phyloP scores from a whole-genome alignment of 176 grass and related monocot species.

The Lolium multiflorum region DNA sequence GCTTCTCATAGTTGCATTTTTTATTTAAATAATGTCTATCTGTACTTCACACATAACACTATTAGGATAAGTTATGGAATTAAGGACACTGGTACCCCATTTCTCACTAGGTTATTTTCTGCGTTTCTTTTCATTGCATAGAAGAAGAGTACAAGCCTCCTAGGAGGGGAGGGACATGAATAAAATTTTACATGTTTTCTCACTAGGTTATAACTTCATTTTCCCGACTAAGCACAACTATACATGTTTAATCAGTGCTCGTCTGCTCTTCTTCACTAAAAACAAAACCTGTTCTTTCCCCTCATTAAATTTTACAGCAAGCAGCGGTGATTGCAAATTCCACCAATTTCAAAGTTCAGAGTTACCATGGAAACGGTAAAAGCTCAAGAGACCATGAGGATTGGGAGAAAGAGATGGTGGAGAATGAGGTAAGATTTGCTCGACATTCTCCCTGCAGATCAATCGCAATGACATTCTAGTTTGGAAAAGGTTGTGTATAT shows the following conservation, averaged over 20 bases:
- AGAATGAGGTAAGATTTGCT: conserved; percentile 62
- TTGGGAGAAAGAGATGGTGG: conserved; percentile 72
- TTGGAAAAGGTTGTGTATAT: conserved; percentile 27
- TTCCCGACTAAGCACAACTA: conserved; percentile 4
- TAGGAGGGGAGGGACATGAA: too few species aligned
- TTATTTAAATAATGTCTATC: background rate
- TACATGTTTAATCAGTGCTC: conserved; percentile 33
- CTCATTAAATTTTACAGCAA: conserved; percentile 71
- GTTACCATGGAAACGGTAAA: conserved; percentile 62
- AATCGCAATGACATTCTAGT: conserved; percentile 7
- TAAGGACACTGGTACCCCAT: background rate
- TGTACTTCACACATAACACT: background rate
- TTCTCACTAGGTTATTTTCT: background rate
- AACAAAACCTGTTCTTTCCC: background rate
- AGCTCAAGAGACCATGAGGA: conserved; percentile 67
- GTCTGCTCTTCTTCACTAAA: conserved; percentile 2
- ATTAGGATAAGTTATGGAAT: background rate
- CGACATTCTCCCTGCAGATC: conserved; percentile 28
- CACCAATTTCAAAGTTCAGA: conserved; percentile 84
- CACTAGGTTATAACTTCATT: conserved; percentile 1
- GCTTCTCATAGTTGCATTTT: background rate
- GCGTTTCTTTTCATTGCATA: too few species aligned
- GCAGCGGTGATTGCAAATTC: conserved; percentile 81
- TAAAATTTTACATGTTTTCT: background rate
- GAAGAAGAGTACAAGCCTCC: too few species aligned